Conservation (phyloP, 1,139 yeast genomes). For the Pneumocystis jirovecii region DNA sequence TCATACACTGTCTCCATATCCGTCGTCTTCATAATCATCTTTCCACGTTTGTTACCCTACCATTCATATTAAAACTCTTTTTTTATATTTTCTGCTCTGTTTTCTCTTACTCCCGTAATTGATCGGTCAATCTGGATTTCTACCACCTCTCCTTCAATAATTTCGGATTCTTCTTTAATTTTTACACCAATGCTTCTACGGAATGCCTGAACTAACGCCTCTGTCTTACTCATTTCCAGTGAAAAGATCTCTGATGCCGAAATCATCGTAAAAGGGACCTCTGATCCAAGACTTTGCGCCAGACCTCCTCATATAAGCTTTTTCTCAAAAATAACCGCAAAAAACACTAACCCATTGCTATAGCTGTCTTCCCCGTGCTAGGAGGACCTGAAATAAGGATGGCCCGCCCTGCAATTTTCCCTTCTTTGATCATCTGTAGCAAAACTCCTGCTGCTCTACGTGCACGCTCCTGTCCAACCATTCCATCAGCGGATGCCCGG, state of each 20-base stretch:
- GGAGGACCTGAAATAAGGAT: constrained; percentile 96
- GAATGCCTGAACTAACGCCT: constrained; percentile 88
- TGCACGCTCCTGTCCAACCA: constrained; percentile 95
- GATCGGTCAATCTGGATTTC: constrained; percentile 96
- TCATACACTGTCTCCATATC: constrained; percentile 99
- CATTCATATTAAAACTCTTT: background rate
- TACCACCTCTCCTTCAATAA: constrained; percentile 97
- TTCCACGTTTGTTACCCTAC: constrained; percentile 88
- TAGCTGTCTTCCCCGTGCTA: constrained; percentile 95
- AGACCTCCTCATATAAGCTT: constrained; percentile 22
- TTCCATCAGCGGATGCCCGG: constrained; percentile 65
- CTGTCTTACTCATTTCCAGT: constrained; percentile 83
- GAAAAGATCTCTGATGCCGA: constrained; percentile 91
- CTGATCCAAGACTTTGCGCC: constrained; percentile 72
- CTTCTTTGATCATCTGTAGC: constrained; percentile 81
- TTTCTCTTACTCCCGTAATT: constrained; percentile 44
- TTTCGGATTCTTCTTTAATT: constrained; percentile 91
- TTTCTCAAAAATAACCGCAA: background rate
- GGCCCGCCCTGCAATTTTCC: constrained; percentile 93
- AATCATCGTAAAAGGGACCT: constrained; percentile 90
- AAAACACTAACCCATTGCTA: constrained; percentile 62
- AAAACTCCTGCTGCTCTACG: constrained; percentile 93
- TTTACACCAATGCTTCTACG: constrained; percentile 89
- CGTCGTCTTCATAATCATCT: constrained; percentile 89
- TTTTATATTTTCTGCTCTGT: background rate